Percentiles rank a stretch among this genome's conserved stretches.
These are phyloP conservation scores for Conringia planisiliqua DNA, from an alignment of 345 rosid genomes.

Conservation along the genomic window DNA sequence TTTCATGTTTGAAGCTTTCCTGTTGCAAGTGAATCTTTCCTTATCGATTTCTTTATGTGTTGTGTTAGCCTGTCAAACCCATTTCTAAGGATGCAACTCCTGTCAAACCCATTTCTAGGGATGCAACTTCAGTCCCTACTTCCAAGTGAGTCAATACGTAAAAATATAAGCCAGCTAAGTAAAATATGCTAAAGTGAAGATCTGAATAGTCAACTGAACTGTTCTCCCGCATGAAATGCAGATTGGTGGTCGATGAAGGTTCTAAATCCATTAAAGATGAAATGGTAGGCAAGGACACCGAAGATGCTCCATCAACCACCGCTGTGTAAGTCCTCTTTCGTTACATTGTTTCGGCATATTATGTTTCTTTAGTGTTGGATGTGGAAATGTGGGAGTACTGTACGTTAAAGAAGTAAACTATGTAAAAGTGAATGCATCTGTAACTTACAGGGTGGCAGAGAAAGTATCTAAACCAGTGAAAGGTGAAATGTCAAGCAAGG, in stretches of 20 bases:
- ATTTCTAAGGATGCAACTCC: constrained; percentile 37
- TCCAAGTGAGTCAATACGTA: constrained; percentile 44
- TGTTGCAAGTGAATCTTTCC: neutral
- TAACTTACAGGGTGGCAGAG: constrained; percentile 50
- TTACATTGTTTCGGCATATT: neutral
- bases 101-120: too few species aligned
- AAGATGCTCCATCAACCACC: neutral
- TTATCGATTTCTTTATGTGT: neutral
- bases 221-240: neutral
- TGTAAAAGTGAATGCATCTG: neutral
- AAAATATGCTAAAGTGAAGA: neutral
- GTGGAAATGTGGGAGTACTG: neutral
- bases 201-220: constrained; percentile 5
- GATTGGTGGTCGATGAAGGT: constrained; percentile 27
- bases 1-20: constrained; percentile 1
- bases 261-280: constrained; percentile 19
- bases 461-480: constrained; percentile 42
- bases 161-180: neutral
- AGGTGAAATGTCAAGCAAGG: constrained; percentile 45
- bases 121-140: constrained; percentile 36
- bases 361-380: neutral
- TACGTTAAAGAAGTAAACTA: neutral
- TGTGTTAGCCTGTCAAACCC: constrained; percentile 47
- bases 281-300: constrained; percentile 1
- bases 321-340: constrained; percentile 25